These are phyloP conservation scores for Sugiyamaella novakii DNA, from an alignment of 1,139 yeast species.

Conservation along the genomic window DNA sequence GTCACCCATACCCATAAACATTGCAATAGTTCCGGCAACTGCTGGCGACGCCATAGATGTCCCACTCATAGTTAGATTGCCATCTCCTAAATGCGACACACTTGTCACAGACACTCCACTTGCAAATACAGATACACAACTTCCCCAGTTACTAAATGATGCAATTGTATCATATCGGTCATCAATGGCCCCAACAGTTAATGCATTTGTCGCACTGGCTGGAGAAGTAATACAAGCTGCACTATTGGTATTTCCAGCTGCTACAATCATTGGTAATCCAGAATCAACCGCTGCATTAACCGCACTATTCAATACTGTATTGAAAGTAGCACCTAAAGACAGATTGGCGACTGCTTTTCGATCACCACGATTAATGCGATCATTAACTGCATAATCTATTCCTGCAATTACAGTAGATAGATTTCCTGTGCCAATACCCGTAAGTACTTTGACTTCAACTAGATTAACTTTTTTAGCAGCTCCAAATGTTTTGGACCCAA, in stretches of 20 bases:
- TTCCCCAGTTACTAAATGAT: slow-evolving; percentile 83
- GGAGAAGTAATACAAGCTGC: slow-evolving; percentile 85
- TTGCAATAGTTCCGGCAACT: slow-evolving; percentile 73
- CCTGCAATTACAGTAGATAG: slow-evolving; percentile 68
- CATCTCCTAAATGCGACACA: slow-evolving; percentile 32
- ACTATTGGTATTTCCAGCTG: slow-evolving; percentile 82
- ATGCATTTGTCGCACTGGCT: slow-evolving; percentile 69
- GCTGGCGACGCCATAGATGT: slow-evolving; percentile 93
- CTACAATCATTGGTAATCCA: slow-evolving; percentile 78
- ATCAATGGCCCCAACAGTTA: slow-evolving; percentile 90
- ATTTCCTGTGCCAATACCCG: slow-evolving; percentile 64
- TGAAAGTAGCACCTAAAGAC: slow-evolving; percentile 75
- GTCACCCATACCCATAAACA: slow-evolving; percentile 62
- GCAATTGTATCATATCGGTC: slow-evolving; percentile 72
- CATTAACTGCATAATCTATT: slow-evolving; percentile 73
- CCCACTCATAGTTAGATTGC: slow-evolving; percentile 59
- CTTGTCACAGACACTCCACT: slow-evolving; percentile 67
- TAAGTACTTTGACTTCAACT: slow-evolving; percentile 74
- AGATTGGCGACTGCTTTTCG: slow-evolving; percentile 72
- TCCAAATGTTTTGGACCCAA: slow-evolving; percentile 77
- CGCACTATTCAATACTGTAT: slow-evolving; percentile 69
- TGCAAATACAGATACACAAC: slow-evolving; percentile 83
- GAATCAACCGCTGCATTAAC: slow-evolving; percentile 69
- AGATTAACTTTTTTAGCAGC: slow-evolving; percentile 70
- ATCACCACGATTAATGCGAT: slow-evolving; percentile 50